phyloP scores from a whole-genome alignment of 2,329 filamentous ascomycete genomes.

The Pyrenophora graminea region DNA sequence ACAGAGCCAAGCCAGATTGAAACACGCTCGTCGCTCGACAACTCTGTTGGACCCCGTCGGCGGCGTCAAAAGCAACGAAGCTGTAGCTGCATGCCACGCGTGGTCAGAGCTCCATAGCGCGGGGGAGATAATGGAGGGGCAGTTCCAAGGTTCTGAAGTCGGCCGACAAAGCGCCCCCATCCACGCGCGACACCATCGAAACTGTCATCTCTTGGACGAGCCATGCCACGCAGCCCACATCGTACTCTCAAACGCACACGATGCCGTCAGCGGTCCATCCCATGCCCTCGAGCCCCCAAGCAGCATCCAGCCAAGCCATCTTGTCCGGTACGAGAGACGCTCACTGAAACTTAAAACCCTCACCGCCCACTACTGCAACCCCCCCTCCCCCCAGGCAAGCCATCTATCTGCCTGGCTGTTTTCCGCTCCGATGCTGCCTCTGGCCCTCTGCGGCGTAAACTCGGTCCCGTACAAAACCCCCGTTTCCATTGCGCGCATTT shows the following conservation, averaged over 20 bases:
- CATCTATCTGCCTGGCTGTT: slow-evolving; percentile 19
- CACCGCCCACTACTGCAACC: slow-evolving; percentile 2
- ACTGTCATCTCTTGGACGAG: slow-evolving; percentile 15
- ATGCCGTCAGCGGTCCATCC: slow-evolving; percentile 25
- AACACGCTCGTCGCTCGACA: slow-evolving; percentile 17
- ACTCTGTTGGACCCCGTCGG: slow-evolving; percentile 20
- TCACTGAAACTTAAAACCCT: slow-evolving; percentile 1
- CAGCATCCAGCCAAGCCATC: slow-evolving; percentile 18
- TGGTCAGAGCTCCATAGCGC: slow-evolving; percentile 33
- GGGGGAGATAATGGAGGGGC: slow-evolving; percentile 21
- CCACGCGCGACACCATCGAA: slow-evolving; percentile 18
- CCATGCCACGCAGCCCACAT: slow-evolving; percentile 1
- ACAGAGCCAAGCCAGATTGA: slow-evolving; percentile 29
- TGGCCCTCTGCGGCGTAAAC: slow-evolving; percentile 15
- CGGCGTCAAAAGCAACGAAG: slow-evolving; percentile 34
- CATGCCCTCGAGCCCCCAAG: slow-evolving; percentile 23
- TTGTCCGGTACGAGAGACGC: slow-evolving; percentile 1
- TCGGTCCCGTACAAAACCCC: slow-evolving; percentile 26
- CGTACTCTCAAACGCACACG: slow-evolving; percentile 23
- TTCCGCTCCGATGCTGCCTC: slow-evolving; percentile 15
- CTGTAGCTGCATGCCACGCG: slow-evolving; percentile 22
- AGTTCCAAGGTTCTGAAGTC: slow-evolving; percentile 1
- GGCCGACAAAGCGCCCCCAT: slow-evolving; percentile 10
- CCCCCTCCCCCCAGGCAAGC: neutral
- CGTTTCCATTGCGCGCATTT: no score